Evolutionary conservation across 176 grass and related monocot species (phyloP), one percentile per base, ranked within the genome.

Genomic region (Eleusine indica): DNA sequence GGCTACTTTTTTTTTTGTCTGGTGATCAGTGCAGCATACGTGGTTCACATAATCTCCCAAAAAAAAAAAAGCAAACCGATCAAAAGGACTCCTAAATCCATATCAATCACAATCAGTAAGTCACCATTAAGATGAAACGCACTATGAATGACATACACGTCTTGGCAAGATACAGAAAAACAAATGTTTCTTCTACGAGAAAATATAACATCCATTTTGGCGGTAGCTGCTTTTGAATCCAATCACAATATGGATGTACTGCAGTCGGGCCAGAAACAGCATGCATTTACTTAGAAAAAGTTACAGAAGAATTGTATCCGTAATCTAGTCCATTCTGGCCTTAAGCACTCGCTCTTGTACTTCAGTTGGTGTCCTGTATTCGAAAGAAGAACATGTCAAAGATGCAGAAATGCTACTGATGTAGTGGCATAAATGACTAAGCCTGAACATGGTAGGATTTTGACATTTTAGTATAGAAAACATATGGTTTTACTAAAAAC

Each of bases 291-390:
- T 76, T 80, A 1, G 3, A 42, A 61, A 61, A 79, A 74, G 19
- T 19, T 22, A 21, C n/a, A 44, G n/a, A 82, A 32, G 39, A 79
- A 83, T 32, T 77, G 32, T 18, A 84, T 15, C 17, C 19, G 25
- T 43, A 54, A 82, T 77, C 82, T 87, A 98, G 74, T 99, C 97
- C 97, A 99, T 99, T 86, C 97, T 88, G 70, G 86, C 88, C 90
- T 99, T 99, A 29, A 99, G 84, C 13, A 93, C 79, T 29, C 86
- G 81, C 82, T 99, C 97, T 84, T 85, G 82, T 16, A 99, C 91
- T 94, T 96, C 93, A 5, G 91, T 94, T 4, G 97, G 91, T 47
- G 97, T 99, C 67, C 97, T 99, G 85, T 41, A 66, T 47, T 79
- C 49, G 25, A 52, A 76, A 40, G 9, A 58, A 40, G 2, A 78